Evolutionary conservation across 2,329 filamentous ascomycete species (phyloP).

Genomic region (Botrytis sinoallii): DNA sequence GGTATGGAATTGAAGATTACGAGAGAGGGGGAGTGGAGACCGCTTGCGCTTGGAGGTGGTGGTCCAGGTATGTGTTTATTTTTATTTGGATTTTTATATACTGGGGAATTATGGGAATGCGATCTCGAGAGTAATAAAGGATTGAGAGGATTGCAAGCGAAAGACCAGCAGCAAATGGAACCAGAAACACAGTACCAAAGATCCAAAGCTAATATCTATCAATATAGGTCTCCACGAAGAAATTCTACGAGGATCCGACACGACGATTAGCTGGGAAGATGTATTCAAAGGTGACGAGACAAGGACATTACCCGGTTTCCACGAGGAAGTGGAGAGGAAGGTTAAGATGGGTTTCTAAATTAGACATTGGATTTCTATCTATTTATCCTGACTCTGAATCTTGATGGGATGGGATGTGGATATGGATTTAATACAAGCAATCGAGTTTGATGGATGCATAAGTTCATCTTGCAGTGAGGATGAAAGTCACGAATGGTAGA

Average conservation of each 20-base stretch:
- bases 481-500: neutral
- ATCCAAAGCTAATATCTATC: neutral
- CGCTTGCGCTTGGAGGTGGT: slow-evolving; percentile 60
- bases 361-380: slow-evolving; percentile 20
- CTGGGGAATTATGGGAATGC: neutral
- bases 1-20: slow-evolving; percentile 95
- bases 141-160: neutral
- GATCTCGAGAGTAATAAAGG: accelerated
- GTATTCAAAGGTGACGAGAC: slow-evolving; percentile 79
- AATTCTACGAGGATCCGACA: slow-evolving; percentile 77
- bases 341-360: slow-evolving; percentile 62
- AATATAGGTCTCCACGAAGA: slow-evolving; percentile 73
- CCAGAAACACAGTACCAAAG: neutral
- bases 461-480: neutral
- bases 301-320: slow-evolving; percentile 67
- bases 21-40: slow-evolving; percentile 74
- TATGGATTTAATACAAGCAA: neutral
- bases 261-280: slow-evolving; percentile 86
- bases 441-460: neutral
- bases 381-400: slow-evolving; percentile 16
- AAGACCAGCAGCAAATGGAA: neutral
- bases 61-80: slow-evolving; percentile 38
- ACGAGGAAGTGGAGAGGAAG: slow-evolving; percentile 92
- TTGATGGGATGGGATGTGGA: neutral
- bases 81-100: neutral